Conservation (phyloP, 192 early-diverging fungal genomes). For the Coemansia sp. region DNA sequence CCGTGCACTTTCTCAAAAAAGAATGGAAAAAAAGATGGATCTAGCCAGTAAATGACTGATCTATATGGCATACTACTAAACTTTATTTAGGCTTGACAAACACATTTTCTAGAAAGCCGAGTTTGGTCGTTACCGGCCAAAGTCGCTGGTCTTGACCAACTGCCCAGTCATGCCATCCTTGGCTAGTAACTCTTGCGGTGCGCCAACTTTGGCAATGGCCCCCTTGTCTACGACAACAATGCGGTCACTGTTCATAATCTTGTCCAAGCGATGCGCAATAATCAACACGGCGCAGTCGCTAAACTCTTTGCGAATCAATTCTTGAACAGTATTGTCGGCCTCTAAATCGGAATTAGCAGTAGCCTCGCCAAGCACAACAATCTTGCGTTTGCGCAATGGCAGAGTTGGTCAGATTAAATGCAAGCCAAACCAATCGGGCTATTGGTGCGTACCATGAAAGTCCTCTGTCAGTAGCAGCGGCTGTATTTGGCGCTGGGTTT, state of each 20-base stretch:
- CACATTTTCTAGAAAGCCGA: too few relatives aligned
- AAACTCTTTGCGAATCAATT: slow-evolving; percentile 60
- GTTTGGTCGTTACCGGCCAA: slow-evolving; percentile 14
- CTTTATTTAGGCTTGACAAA: too few relatives aligned
- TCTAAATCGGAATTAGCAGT: slow-evolving; percentile 63
- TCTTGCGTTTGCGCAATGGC: slow-evolving; percentile 57
- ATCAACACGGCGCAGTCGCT: neutral
- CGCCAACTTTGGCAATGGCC: too few relatives aligned
- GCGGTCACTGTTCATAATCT: too few relatives aligned
- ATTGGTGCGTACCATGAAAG: neutral
- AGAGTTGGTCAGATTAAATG: too few relatives aligned
- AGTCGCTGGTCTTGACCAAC: slow-evolving; percentile 22
- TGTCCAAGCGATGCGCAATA: too few relatives aligned
- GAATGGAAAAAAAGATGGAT: too few relatives aligned
- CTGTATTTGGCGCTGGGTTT: neutral
- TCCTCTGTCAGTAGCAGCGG: too few relatives aligned
- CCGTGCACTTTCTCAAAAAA: too few relatives aligned
- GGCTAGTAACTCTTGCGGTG: too few relatives aligned
- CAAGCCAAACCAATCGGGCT: neutral
- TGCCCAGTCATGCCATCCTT: slow-evolving; percentile 18
- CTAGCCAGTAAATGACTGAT: neutral
- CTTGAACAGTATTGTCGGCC: slow-evolving; percentile 8
- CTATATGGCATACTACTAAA: too few relatives aligned
- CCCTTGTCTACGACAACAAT: too few relatives aligned
- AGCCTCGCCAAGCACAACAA: slow-evolving; percentile 72